A percentile compares a stretch with the other conserved stretches of the same genome.
Conservation (phyloP, 352 stramenopile species). For the Globisporangium heterothallicum region DNA sequence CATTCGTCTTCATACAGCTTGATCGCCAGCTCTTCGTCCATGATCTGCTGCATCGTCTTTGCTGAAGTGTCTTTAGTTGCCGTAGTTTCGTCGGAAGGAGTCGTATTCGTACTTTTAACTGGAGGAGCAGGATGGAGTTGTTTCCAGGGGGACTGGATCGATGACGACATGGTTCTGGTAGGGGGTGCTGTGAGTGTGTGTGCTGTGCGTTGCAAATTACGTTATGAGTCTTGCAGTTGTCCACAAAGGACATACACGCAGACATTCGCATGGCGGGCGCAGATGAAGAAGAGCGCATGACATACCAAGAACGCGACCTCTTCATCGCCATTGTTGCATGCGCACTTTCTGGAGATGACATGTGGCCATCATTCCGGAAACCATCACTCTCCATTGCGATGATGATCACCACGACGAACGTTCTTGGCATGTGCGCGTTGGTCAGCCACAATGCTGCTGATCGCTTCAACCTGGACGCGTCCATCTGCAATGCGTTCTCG, state of each 20-base stretch:
- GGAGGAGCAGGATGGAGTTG: conserved; percentile 4
- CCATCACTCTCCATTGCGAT: not conserved
- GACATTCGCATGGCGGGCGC: no score
- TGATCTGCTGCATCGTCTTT: conserved; percentile 30
- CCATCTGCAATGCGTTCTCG: no score
- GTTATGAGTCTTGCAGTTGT: conserved; percentile 6
- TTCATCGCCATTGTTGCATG: no score
- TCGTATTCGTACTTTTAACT: no score
- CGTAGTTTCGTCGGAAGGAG: not conserved
- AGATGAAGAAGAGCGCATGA: no score
- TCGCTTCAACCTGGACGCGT: no score
- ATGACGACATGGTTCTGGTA: not conserved
- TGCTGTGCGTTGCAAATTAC: conserved; percentile 1
- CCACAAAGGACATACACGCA: no score
- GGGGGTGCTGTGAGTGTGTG: not conserved
- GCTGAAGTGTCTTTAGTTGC: not conserved
- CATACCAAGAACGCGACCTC: not conserved
- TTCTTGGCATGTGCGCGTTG: conserved; percentile 1
- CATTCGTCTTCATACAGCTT: conserved; percentile 34
- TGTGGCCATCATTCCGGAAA: not conserved
- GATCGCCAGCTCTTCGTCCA: conserved; percentile 53
- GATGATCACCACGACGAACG: conserved; percentile 1
- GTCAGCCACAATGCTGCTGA: no score
- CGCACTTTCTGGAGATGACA: no score
- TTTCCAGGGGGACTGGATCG: conserved; percentile 4